Conservation (phyloP, 2,329 filamentous ascomycete genomes). For the Bisporella sp. region DNA sequence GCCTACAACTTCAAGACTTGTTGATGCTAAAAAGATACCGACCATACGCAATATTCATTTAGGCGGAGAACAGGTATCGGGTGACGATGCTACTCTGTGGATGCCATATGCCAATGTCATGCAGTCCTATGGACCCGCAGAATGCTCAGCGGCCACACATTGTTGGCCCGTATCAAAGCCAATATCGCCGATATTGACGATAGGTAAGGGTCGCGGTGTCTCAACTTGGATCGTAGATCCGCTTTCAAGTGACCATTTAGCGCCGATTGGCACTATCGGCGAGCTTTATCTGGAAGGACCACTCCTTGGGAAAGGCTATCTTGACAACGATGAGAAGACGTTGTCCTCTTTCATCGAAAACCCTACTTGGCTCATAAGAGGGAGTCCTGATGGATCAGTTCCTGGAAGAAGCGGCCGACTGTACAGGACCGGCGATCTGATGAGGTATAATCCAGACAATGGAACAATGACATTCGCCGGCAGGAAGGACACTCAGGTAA, state of each 20-base stretch:
- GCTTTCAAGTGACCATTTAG: conserved; percentile 9
- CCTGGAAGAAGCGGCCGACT: too few relatives aligned
- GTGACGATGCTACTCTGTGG: conserved; percentile 32
- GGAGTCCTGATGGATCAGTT: too few relatives aligned
- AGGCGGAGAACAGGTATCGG: conserved; percentile 28
- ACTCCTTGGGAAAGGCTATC: conserved; percentile 52
- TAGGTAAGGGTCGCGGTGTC: neutral
- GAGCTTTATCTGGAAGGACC: conserved; percentile 35
- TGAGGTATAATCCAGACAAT: too few relatives aligned
- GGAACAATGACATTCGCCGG: too few relatives aligned
- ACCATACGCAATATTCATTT: conserved; percentile 13
- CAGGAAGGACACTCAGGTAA: too few relatives aligned
- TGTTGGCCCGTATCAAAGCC: neutral
- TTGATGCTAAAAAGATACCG: conserved; percentile 13
- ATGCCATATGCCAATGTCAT: conserved; percentile 25
- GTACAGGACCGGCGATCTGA: too few relatives aligned
- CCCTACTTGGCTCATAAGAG: too few relatives aligned
- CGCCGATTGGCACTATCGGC: conserved; percentile 16
- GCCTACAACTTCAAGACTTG: conserved; percentile 19
- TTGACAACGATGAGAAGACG: conserved; percentile 50
- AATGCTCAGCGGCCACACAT: conserved; percentile 29
- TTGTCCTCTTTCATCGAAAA: conserved; percentile 43
- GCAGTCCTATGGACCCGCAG: conserved; percentile 56
- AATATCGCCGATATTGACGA: too few relatives aligned
- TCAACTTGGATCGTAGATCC: conserved; percentile 31